Conservation (phyloP, 768 basidiomycete species). For the Xerocomus potaroensis region DNA sequence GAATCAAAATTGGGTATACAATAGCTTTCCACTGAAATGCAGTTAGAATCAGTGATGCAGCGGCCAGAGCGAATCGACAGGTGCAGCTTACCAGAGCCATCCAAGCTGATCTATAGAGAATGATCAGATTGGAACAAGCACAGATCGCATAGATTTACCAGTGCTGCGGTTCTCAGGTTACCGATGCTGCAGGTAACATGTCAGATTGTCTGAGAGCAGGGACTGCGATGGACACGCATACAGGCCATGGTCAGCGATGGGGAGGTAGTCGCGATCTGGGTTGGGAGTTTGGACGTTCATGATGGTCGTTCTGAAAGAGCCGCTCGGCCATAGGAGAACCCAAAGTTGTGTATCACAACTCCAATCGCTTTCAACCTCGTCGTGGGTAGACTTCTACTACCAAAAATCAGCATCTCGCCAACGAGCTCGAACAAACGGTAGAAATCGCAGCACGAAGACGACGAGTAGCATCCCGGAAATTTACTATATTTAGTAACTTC, state of each 20-base stretch:
- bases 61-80: background rate
- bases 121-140: slow-evolving; percentile 4
- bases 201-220: slow-evolving; percentile 15
- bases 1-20: slow-evolving; percentile 94
- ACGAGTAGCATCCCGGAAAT: background rate
- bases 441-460: too few relatives aligned
- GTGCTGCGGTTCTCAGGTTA: slow-evolving; percentile 77
- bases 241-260: slow-evolving; percentile 80
- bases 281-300: slow-evolving; percentile 52
- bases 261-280: slow-evolving; percentile 60
- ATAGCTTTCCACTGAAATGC: slow-evolving; percentile 73
- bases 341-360: background rate
- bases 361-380: too few relatives aligned
- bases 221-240: slow-evolving; percentile 34
- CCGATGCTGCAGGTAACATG: slow-evolving; percentile 54
- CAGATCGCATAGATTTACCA: slow-evolving; percentile 36
- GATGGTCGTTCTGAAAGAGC: slow-evolving; percentile 2
- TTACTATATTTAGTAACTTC: slow-evolving; percentile 11
- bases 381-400: too few relatives aligned
- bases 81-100: slow-evolving; percentile 66
- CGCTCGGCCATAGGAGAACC: background rate
- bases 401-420: too few relatives aligned
- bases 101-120: slow-evolving; percentile 55
- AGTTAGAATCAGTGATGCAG: background rate
- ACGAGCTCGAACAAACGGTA: too few relatives aligned